Conservation (phyloP, 2,329 filamentous ascomycete genomes). For the Beauveria scarabaeidicola region DNA sequence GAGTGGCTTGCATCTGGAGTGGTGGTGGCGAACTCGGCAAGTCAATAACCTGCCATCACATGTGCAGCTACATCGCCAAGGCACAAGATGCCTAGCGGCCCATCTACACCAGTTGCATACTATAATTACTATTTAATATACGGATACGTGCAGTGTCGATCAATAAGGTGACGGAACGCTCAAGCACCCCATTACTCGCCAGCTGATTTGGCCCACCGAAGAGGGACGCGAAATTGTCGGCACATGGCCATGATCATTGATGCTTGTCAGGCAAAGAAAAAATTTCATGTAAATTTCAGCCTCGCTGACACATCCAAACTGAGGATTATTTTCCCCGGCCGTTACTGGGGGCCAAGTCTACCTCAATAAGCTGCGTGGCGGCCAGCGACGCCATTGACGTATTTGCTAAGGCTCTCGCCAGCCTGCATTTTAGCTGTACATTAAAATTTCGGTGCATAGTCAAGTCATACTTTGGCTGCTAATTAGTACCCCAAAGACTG, state of each 20-base stretch:
- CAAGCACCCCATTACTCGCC: not conserved
- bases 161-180: not conserved
- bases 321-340: not conserved
- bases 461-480: not conserved
- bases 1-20: not conserved
- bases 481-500: not conserved
- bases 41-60: not conserved
- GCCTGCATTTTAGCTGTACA: not conserved
- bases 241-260: not conserved
- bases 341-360: not conserved
- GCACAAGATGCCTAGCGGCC: not conserved
- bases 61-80: not conserved
- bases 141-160: slow-evolving; percentile 3
- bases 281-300: not conserved
- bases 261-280: not conserved
- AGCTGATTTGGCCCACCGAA: not conserved
- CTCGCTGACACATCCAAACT: not conserved
- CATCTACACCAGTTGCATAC: not conserved
- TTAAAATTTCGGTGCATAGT: accelerated
- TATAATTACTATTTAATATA: slow-evolving; percentile 5
- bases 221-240: not conserved
- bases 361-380: not conserved
- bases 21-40: not conserved
- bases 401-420: not conserved
- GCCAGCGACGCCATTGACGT: not conserved